Base-by-base conservation (phyloP, 352 stramenopile species). In the Aphanomyces euteiches region DNA sequence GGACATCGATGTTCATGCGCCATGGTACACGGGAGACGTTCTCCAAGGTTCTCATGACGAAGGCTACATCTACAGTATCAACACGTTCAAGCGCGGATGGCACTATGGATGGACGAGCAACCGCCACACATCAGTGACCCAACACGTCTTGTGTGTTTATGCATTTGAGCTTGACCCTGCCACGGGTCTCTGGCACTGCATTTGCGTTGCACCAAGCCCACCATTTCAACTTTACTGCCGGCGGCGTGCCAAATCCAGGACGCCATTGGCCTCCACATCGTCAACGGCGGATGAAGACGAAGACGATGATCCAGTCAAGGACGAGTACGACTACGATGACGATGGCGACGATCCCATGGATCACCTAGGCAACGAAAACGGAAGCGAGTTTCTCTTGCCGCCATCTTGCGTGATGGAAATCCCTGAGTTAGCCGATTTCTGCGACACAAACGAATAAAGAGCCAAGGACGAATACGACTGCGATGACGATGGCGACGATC, bases 81-180 rank as follows among this genome's bases (percentile, higher is more conserved):
- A 67, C 43, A 67, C 59, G 19, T 67, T 67, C 59, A 67, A 67
- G 59, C 59, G 59, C 59, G 72, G 72, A 8, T 76, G 72, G 72
- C 72, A 76, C 38, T 76, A 76, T 41, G 72, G 72, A 19, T 76
- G 72, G 72, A 66, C 66, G 34, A 67, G 57, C 54, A 76, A 76
- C 50, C 73, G 73, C 53, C 72, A 76, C 43, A 72, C 72, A 41
- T 63, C 48, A 59, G 64, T 74, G 47, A 76, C 72, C 4, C 39
- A 71, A 36, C 72, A 76, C 39, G 59, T 64, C 38, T 57, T 76
- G 12, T 66, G 66, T 37, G 67, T 76, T 3, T 76, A 74, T 40
- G 59, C 73, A 7, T 65, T 76, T 15, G 67, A 67, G 41, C 43
- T 67, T 5, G 19, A 67, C n/a, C 38, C 12, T 10, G 57, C 13